Evolutionary conservation across 2,329 filamentous ascomycete species (phyloP).

Genomic region (Aureobasidium sp.): DNA sequence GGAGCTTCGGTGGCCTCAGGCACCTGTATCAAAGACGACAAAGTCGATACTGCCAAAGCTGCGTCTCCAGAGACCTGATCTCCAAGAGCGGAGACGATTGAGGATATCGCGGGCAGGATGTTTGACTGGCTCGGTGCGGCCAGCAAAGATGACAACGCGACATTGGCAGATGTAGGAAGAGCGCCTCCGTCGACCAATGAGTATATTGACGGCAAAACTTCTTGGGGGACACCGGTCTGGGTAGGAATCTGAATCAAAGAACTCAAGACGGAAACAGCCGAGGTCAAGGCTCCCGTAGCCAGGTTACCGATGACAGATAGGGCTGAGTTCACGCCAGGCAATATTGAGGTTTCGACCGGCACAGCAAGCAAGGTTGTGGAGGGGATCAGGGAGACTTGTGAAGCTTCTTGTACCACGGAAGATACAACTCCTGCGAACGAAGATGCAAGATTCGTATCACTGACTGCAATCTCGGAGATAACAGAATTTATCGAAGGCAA

Average conservation of each 20-base stretch:
- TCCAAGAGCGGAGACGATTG: background rate
- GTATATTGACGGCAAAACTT: background rate
- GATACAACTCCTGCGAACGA: background rate
- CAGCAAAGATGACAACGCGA: background rate
- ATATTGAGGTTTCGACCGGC: background rate
- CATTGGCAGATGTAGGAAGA: background rate
- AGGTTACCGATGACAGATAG: background rate
- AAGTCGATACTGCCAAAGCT: background rate
- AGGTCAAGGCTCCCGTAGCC: background rate
- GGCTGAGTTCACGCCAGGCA: background rate
- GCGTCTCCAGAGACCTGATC: background rate
- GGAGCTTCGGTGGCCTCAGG: background rate
- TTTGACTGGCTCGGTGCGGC: background rate
- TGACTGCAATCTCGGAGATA: background rate
- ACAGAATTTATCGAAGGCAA: background rate
- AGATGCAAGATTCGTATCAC: background rate
- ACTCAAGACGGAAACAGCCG: background rate
- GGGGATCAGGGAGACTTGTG: background rate
- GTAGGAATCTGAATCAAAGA: background rate
- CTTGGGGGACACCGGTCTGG: too few relatives aligned
- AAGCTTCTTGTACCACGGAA: background rate
- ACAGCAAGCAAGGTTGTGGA: background rate
- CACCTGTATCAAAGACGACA: background rate
- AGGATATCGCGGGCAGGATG: background rate
- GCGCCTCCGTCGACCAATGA: background rate